Evolutionary conservation across 108 stramenopile genomes (phyloP), one percentile per base, ranked within the genome.

Genomic region (Skeletonema marinoi): DNA sequence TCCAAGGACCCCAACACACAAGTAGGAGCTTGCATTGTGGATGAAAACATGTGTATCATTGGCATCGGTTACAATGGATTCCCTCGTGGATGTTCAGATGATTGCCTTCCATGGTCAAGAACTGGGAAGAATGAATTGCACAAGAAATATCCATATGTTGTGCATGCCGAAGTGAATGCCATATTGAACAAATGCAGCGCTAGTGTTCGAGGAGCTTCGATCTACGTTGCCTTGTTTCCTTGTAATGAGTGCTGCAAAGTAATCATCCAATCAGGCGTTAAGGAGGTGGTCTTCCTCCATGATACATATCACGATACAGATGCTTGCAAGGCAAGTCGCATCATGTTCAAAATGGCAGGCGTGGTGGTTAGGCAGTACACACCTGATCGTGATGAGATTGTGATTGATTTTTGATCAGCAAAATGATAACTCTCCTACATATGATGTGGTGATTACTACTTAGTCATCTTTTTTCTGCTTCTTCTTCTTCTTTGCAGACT

Each of bases 1-100:
- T 96, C 95, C 38, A 99, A 99, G 65, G 98, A 99, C 66, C 98
- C 98, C 46, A 93, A 90, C 38, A 99, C 98, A 0, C 98, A 98
- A 81, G 98, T 98, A 21, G 94, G 94, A n/a, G 94, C 96, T 9
- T 97, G 93, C 44, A 87, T 94, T 70, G 94, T 95, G 32, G 80
- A 85, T 66, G 35, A 29, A 11, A 44, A 81, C 39, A 90, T 88
- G 32, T 86, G 93, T 32, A 98, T 99, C 66, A 89, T 99, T 30
- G 98, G 96, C 7, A 87, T 99, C 30, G 98, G 98, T 8, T 99
- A 99, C 88, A 99, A 99, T 73, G 98, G 98, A 6, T 98, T 99
- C 67, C 98, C 98, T 5, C 73, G 88, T 19, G 97, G 96, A 1
- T 98, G 97, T 74, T 85, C 85, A 56, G 98, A 99, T 74, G 97